Base-by-base conservation (phyloP, 345 rosid genomes). In the Excoecaria agallocha region DNA sequence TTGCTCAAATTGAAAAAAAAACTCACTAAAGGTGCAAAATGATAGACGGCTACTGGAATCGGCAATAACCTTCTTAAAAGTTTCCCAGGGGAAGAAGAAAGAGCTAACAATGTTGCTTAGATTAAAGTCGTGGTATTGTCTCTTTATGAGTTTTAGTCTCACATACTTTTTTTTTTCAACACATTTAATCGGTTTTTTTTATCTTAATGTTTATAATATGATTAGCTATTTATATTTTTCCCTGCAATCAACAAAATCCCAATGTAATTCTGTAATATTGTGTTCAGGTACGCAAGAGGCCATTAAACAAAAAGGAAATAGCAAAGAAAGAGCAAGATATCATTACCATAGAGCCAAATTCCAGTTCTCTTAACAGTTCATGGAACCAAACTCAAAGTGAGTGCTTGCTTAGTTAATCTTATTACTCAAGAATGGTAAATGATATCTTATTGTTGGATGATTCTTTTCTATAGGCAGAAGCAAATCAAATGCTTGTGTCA, bases 111-210 rank as follows among this genome's bases (percentile, higher is more conserved):
- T 83, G 92, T 88, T 69, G 89, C 92, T 13, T 86, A 83, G 82
- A 88, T 86, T 80, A 88, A 88, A 88, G 89, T 88, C 13, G 88
- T 85, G 88, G 92, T 86, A 83, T 52, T 49, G 83, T 67, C 15
- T 46, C 13, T 59, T 38, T 46, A 0, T 13, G 15, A 1, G 1
- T 61, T 43, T 9, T 5, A 6, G 30, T 20, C 30, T 20, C 30
- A 41, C 43, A 3, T 41, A 41, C 43, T 41, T 20, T 11, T 57
- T 20, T 8, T 1, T n/a, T n/a, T n/a, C 6, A 17, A 17, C 19
- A 54, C 19, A 52, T 70, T 8, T 25, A 38, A 16, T 38, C 45
- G 16, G 39, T 5, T 62, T 43, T 70, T 43, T 0, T n/a, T n/a
- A 24, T 56, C 15, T 43, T 10, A 56, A 8, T 43, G 17, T 56